phyloP scores from a whole-genome alignment of 768 basidiomycete genomes.

The Chalciporus piperatus region DNA sequence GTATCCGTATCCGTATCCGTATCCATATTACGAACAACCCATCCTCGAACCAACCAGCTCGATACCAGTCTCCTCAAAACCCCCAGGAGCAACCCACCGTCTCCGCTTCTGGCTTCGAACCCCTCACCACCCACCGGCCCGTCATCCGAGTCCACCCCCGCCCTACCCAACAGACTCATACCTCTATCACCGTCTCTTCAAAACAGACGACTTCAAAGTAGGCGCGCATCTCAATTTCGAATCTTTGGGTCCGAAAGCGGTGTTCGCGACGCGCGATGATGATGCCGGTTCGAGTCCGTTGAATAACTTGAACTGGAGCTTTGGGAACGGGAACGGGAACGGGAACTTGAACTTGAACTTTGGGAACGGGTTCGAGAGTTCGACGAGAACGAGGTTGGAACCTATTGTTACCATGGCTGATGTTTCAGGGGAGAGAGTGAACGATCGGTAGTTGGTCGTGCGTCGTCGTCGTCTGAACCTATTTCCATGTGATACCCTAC shows the following conservation, averaged over 20 bases:
- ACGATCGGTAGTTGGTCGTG: constrained; percentile 9
- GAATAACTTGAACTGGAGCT: no score
- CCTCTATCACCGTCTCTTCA: constrained; percentile 66
- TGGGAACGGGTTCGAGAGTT: no score
- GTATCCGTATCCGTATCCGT: constrained; percentile 20
- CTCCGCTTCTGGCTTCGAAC: constrained; percentile 64
- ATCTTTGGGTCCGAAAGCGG: constrained; percentile 44
- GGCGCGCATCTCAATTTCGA: constrained; percentile 57
- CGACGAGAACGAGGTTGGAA: constrained; percentile 9
- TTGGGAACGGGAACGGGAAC: no score
- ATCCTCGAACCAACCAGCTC: constrained; percentile 35
- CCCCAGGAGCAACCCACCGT: constrained; percentile 56
- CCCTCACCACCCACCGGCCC: constrained; percentile 27
- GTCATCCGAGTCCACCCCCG: constrained; percentile 19
- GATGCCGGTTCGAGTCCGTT: not conserved
- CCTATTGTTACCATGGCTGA: not conserved
- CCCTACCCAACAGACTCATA: constrained; percentile 45
- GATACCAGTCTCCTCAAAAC: constrained; percentile 52
- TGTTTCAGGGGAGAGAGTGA: constrained; percentile 6
- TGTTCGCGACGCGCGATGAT: constrained; percentile 42
- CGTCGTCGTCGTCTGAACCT: not conserved
- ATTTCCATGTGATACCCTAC: no score
- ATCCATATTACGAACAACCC: not conserved
- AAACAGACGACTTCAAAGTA: constrained; percentile 59
- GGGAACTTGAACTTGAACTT: no score